Evolutionary conservation across 2,329 filamentous ascomycete genomes (phyloP).

Genomic region (Fusarium fujikuroi): DNA sequence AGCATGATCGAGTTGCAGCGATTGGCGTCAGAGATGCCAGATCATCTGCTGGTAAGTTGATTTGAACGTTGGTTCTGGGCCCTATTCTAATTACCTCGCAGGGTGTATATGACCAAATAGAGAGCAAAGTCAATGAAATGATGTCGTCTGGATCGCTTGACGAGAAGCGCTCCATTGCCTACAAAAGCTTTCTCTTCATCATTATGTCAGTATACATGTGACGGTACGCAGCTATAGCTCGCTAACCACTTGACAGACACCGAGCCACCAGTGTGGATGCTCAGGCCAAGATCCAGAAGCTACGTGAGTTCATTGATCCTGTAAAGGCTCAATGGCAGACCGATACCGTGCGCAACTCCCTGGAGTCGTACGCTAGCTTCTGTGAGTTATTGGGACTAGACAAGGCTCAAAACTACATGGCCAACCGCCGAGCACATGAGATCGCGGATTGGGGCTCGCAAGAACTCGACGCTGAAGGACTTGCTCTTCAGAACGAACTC

Average conservation of each 20-base stretch:
- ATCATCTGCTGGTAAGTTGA: slow-evolving; percentile 78
- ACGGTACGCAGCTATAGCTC: neutral
- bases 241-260: slow-evolving; percentile 64
- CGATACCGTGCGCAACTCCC: slow-evolving; percentile 71
- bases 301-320: slow-evolving; percentile 83
- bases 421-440: slow-evolving; percentile 75
- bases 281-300: slow-evolving; percentile 74
- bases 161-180: slow-evolving; percentile 85
- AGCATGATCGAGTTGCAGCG: slow-evolving; percentile 89
- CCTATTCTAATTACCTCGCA: slow-evolving; percentile 45
- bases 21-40: slow-evolving; percentile 88
- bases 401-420: slow-evolving; percentile 83
- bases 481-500: slow-evolving; percentile 80
- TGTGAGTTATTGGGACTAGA: slow-evolving; percentile 82
- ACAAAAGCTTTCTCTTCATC: slow-evolving; percentile 91
- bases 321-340: slow-evolving; percentile 84
- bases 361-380: slow-evolving; percentile 82
- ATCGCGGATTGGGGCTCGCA: slow-evolving; percentile 85
- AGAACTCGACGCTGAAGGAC: slow-evolving; percentile 80
- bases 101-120: slow-evolving; percentile 88
- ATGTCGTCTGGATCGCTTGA: slow-evolving; percentile 77
- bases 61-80: neutral
- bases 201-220: slow-evolving; percentile 71
- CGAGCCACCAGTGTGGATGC: slow-evolving; percentile 80
- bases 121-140: slow-evolving; percentile 84